These are phyloP conservation scores for Monosporozyma aerobia DNA, from an alignment of 805 yeast species.

Conservation along the genomic window DNA sequence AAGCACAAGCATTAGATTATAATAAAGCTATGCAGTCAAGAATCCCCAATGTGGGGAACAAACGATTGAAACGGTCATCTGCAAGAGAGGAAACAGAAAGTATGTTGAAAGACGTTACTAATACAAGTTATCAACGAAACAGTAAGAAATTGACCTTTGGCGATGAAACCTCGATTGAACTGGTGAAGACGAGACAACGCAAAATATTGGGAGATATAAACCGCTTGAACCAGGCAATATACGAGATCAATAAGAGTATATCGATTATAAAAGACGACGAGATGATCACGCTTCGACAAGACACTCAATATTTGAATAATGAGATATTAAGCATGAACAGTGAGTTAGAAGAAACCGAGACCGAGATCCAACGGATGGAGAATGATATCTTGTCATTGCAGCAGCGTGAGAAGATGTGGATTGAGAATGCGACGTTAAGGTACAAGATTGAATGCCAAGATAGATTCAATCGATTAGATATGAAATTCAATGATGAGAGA, in stretches of 20 bases:
- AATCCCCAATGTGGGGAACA: background rate
- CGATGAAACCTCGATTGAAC: constrained; percentile 25
- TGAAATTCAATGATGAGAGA: constrained; percentile 11
- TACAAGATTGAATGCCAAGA: constrained; percentile 18
- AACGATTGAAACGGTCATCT: background rate
- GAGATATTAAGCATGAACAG: background rate
- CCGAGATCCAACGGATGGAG: background rate
- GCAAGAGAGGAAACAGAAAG: background rate
- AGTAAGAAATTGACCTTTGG: constrained; percentile 15
- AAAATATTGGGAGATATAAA: constrained; percentile 25
- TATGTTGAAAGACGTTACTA: constrained; percentile 7
- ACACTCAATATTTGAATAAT: background rate
- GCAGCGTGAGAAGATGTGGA: constrained; percentile 14
- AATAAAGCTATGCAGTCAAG: background rate
- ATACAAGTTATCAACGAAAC: background rate
- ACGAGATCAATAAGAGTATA: constrained; percentile 19
- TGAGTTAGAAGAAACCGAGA: background rate
- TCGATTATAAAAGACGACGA: background rate
- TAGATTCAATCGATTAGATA: constrained; percentile 16
- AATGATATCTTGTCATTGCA: constrained; percentile 3
- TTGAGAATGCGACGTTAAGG: constrained; percentile 16
- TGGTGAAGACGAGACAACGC: constrained; percentile 26
- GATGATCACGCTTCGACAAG: background rate
- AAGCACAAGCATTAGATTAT: too few relatives aligned
- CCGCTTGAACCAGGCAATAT: constrained; percentile 20